Conservation (phyloP, 2,329 filamentous ascomycete species). For the Pyricularia sp. region DNA sequence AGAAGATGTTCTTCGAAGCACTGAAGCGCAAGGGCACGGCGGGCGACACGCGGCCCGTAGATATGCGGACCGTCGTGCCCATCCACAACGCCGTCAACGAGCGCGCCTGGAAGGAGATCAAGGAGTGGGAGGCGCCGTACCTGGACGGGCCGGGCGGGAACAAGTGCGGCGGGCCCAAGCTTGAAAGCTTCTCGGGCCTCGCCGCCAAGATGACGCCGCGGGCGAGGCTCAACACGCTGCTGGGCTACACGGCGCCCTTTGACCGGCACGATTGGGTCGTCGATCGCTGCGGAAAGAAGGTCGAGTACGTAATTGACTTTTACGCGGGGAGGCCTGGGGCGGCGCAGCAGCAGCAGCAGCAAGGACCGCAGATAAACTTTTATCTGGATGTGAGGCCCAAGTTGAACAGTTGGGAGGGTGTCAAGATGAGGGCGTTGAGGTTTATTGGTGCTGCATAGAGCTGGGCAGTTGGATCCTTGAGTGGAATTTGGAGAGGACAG, state of each 20-base stretch:
- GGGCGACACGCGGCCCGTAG: conserved; percentile 54
- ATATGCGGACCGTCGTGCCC: conserved; percentile 88
- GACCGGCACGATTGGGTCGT: conserved; percentile 97
- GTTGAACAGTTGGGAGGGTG: conserved; percentile 57
- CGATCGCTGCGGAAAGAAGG: conserved; percentile 72
- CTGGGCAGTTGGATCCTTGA: not conserved
- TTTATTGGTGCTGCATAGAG: conserved; percentile 33
- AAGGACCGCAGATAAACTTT: conserved; percentile 39
- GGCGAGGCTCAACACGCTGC: conserved; percentile 69
- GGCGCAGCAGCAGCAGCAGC: not conserved
- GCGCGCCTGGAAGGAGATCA: conserved; percentile 87
- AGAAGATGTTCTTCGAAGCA: conserved; percentile 96
- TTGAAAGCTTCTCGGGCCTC: conserved; percentile 76
- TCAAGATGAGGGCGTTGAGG: conserved; percentile 53
- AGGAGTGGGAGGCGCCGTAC: conserved; percentile 73
- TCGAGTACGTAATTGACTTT: conserved; percentile 98
- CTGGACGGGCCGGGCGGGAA: conserved; percentile 13
- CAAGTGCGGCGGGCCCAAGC: conserved; percentile 59
- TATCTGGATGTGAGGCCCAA: conserved; percentile 62
- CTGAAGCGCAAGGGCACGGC: conserved; percentile 84
- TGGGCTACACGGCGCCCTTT: conserved; percentile 89
- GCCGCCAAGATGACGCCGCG: conserved; percentile 65
- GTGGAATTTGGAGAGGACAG: not conserved
- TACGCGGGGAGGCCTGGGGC: conserved; percentile 59
- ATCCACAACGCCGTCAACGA: conserved; percentile 99